Base-by-base conservation (phyloP, 2,329 filamentous ascomycete genomes). In the Biscogniauxia sp. region DNA sequence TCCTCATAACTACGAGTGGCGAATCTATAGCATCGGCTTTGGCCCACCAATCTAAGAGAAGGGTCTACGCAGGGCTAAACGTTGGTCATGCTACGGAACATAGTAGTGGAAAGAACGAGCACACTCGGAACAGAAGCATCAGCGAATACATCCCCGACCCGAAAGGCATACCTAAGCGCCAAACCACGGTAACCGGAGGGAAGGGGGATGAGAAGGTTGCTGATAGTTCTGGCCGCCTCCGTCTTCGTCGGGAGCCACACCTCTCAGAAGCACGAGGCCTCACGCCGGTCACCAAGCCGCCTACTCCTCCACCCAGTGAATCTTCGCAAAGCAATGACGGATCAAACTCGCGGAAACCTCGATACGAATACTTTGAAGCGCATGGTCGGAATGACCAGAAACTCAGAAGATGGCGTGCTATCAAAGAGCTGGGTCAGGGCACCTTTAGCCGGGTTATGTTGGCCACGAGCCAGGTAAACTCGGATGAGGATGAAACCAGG, bases 401-500 rank as follows among this genome's bases (percentile, higher is more conserved):
- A 73, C 82, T 86, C 20, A 86, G 89, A 59, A 83, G 86, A 66
- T 99, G 95, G 87, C 86, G 91, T 66, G 90, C 89, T 13, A 78
- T 99, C 49, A 89, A 91, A 61, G 80, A 88, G 65, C 83, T 99
- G 5, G 95, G 95, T 5, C 92, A 97, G 69, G 95, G 95, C 45
- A 97, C 95, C 0, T 99, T 99, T 75, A 97, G 93, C 74, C 91
- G 91, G 70, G 95, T 99, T 20, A 89, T 96, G 77, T 81, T 99
- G 51, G 95, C 93, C 4, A 96, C 93, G 11, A 92, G 90, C 69
- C 87, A 96, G 72, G 83, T 86, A 50, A 76, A 79, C 11, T 73
- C 80, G 9, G 80, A 82, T 0, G 80, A 82, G 45, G 78, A 80
- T 26, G 76, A 79, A 60, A 73, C 64, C 57, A 71, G 80, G 19